phyloP scores from a whole-genome alignment of 192 early-diverging fungal genomes.

The Backusella parvicylindrica region DNA sequence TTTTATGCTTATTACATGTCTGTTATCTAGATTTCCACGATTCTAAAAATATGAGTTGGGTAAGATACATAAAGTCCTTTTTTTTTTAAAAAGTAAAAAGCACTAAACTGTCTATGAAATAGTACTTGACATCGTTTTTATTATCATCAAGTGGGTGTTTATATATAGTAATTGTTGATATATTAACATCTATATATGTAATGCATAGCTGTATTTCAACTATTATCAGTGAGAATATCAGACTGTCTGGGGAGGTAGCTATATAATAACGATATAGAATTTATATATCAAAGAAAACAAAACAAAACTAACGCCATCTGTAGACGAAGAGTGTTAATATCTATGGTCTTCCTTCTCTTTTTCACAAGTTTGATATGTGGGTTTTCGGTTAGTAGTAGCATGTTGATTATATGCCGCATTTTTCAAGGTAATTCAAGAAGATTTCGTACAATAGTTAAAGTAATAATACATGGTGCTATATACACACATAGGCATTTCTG shows the following conservation, averaged over 20 bases:
- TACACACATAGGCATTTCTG: not conserved
- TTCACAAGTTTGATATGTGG: not conserved
- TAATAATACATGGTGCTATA: not conserved
- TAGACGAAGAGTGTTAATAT: not conserved
- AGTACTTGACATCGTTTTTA: not conserved
- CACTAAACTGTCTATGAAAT: not conserved
- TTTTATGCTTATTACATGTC: not conserved
- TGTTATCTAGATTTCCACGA: not conserved
- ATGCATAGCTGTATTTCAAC: not conserved
- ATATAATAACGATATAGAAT: not conserved
- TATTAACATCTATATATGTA: not conserved
- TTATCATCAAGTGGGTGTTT: not conserved
- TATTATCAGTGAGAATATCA: not conserved
- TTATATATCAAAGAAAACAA: no score
- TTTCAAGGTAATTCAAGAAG: not conserved
- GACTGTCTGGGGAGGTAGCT: not conserved
- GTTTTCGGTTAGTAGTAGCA: not conserved
- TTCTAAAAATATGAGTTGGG: slow-evolving; percentile 5
- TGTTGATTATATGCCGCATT: not conserved
- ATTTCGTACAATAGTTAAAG: not conserved
- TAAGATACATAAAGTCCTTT: not conserved
- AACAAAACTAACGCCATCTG: not conserved
- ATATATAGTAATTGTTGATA: not conserved
- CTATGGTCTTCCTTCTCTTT: not conserved
- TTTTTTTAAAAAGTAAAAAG: not conserved